Conservation (phyloP, 2,329 filamentous ascomycete species). For the Claviceps cyperi region DNA sequence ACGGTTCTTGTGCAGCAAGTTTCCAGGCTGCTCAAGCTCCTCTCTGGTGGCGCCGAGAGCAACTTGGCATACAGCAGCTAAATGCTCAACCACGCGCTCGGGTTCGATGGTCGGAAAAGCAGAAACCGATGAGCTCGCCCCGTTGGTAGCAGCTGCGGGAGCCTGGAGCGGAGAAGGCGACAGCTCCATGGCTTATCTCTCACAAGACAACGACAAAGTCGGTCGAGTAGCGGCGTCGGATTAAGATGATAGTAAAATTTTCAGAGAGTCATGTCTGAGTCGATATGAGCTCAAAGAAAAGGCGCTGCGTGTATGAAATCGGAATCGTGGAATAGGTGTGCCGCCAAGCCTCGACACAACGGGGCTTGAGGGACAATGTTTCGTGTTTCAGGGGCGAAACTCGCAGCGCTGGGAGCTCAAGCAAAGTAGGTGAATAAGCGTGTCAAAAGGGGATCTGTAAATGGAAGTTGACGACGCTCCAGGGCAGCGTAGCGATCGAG, state of each 20-base stretch:
- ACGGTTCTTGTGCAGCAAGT: conserved; percentile 60
- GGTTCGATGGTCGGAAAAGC: conserved; percentile 49
- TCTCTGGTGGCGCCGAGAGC: conserved; percentile 60
- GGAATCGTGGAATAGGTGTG: not conserved
- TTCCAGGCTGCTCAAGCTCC: conserved; percentile 70
- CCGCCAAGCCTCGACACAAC: not conserved
- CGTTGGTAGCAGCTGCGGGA: conserved; percentile 25
- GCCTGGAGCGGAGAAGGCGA: conserved; percentile 29
- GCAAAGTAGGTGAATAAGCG: not conserved
- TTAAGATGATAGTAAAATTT: not conserved
- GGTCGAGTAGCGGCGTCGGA: not conserved
- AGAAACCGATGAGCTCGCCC: conserved; percentile 24
- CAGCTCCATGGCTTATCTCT: conserved; percentile 34
- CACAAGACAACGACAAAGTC: not conserved
- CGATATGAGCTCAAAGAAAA: not conserved
- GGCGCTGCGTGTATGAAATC: not conserved
- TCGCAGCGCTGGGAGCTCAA: not conserved
- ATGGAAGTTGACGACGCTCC: not conserved
- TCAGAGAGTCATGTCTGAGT: conserved; percentile 2
- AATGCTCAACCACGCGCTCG: conserved; percentile 55
- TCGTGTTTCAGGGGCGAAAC: not conserved
- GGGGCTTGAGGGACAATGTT: not conserved
- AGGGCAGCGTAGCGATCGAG: not conserved
- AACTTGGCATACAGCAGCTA: conserved; percentile 55
- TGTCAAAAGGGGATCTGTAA: not conserved